phyloP scores from a whole-genome alignment of 495 filamentous ascomycete species.

The Glonium stellatum region DNA sequence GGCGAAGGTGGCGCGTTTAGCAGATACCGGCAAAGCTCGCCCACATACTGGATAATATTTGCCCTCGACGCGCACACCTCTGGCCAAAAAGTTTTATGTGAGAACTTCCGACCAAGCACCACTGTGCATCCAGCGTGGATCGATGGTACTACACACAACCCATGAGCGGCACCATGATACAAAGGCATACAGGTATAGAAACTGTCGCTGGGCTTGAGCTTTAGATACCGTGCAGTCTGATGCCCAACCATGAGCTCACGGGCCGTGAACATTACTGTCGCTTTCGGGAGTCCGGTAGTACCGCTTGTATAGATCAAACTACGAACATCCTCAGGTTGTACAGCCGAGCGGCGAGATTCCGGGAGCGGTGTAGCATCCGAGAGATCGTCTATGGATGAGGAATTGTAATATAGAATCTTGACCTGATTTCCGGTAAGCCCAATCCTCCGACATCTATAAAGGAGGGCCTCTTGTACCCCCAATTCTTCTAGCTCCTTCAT shows the following conservation, averaged over 20 bases:
- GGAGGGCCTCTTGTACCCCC: constrained; percentile 24
- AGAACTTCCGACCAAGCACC: constrained; percentile 25
- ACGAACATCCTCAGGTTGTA: constrained; percentile 10
- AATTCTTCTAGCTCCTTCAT: constrained; percentile 26
- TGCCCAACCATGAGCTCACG: constrained; percentile 28
- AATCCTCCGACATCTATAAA: too few species aligned
- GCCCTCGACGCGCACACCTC: constrained; percentile 31
- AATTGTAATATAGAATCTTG: constrained; percentile 18
- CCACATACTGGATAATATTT: constrained; percentile 38
- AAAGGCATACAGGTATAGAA: constrained; percentile 30
- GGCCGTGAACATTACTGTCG: constrained; percentile 30
- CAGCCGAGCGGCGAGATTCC: constrained; percentile 4
- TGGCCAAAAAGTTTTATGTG: constrained; percentile 33
- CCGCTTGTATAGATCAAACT: constrained; percentile 36
- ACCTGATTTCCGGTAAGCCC: constrained; percentile 1
- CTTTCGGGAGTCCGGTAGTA: constrained; percentile 50
- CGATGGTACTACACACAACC: constrained; percentile 18
- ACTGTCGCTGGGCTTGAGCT: constrained; percentile 16
- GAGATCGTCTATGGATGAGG: constrained; percentile 11
- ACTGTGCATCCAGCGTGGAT: constrained; percentile 26
- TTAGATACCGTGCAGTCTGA: constrained; percentile 10
- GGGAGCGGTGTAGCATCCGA: constrained; percentile 14
- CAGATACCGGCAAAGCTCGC: constrained; percentile 36
- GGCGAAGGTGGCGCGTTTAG: constrained; percentile 20
- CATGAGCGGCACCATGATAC: constrained; percentile 29